phyloP scores from a whole-genome alignment of 2,329 filamentous ascomycete genomes.

The Arthrobotrys entomopaga region DNA sequence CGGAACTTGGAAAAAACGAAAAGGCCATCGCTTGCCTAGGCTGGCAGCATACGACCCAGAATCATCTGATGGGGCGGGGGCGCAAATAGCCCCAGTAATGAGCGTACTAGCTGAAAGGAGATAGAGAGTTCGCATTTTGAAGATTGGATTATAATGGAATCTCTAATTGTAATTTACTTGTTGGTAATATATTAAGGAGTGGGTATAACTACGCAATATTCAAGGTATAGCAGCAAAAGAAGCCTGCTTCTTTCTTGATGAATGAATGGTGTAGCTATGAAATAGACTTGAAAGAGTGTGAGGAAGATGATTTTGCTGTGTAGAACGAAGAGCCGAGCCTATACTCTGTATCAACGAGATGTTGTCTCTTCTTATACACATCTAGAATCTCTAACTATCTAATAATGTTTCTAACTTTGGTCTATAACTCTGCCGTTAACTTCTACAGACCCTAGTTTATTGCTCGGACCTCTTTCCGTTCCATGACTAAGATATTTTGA shows the following conservation, averaged over 20 bases:
- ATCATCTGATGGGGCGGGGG: not conserved
- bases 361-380: too few relatives aligned
- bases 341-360: too few relatives aligned
- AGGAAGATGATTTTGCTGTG: too few relatives aligned
- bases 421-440: too few relatives aligned
- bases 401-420: too few relatives aligned
- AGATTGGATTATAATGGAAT: not conserved
- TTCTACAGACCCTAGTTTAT: not conserved
- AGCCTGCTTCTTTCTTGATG: constrained; percentile 28
- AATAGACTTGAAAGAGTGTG: not conserved
- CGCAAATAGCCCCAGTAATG: not conserved
- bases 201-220: not conserved
- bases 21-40: constrained; percentile 5
- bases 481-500: too few relatives aligned
- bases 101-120: not conserved
- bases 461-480: too few relatives aligned
- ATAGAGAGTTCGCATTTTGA: constrained; percentile 15
- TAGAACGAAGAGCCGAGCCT: too few relatives aligned
- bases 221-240: constrained; percentile 13
- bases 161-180: too few relatives aligned
- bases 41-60: not conserved
- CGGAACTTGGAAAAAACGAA: not conserved
- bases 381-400: too few relatives aligned
- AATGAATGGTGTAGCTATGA: not conserved
- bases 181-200: not conserved